Evolutionary conservation across 2,329 filamentous ascomycete genomes (phyloP), one percentile per base, ranked within the genome.

Genomic region (Mycogone perniciosa): DNA sequence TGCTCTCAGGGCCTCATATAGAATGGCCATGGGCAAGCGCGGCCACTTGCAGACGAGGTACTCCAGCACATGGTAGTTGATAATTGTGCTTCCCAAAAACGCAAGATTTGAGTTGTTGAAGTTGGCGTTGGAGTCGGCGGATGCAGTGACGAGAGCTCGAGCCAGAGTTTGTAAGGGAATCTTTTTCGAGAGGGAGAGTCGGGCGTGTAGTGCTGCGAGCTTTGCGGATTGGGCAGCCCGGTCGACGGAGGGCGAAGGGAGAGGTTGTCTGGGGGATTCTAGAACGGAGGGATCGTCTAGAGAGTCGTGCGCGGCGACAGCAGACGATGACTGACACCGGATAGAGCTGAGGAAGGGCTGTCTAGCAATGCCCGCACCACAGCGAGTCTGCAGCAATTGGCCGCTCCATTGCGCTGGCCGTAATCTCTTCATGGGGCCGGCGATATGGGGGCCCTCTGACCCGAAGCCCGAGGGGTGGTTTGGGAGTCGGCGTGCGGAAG

Each of bases 51-150:
- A 89, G 59, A 96, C 74, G 57, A 99, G 80, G 71, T 86, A 85
- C 76, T 99, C 93, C 62, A 88, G 81, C 55, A 88, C 86, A 68
- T 96, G 91, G 74, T 93, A 95, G 67, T 86, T 84, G 60, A 97
- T 81, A 58, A 99, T 78, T 59, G 91, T 84, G 62, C 83, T 79
- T 56, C 93, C 93, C 29, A 97, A 77, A 58, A 86, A 83, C 48
- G 89, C 81, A 51, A 99, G 80, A 57, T 88, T 85, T 60, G 80
- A 75, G 70, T 99, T 99, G 76, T 97, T 99, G 77, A 93, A 95
- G 60, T 79, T 79, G 45, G 82, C 74, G 68, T 89, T 82, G 9
- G 79, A 67, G 67, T 97, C 92, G 54, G 92, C 92, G 20, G 91
- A 91, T 31, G 84, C 75, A 67, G 96, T 88, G 62, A 97, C 81